Evolutionary conservation across 352 stramenopile species (phyloP), one percentile per base, ranked within the genome.

Genomic region (Blastocystis hominis): DNA sequence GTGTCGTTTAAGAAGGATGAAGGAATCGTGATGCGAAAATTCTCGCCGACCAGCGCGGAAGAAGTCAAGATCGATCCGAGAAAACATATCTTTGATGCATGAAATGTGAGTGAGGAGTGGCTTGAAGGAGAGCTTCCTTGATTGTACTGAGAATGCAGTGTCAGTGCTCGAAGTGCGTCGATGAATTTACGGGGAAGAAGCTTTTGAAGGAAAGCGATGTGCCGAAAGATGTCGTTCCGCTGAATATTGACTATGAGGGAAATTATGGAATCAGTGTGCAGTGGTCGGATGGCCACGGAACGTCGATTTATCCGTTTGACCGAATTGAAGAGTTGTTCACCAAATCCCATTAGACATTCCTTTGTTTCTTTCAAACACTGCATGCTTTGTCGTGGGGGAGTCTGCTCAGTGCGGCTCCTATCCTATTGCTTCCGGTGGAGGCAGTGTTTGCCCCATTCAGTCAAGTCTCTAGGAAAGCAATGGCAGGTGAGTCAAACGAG

Each of bases 111-210:
- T 70, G 62, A 30, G 24, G 24, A 30, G 24, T 30, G 24, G 24
- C 24, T 30, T 30, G 24, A 7, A 63, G 0, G 30, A 9, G 34
- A 44, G 13, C 15, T 44, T 80, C 72, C 72, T 84, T 84, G 2
- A 84, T 15, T 2, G 17, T n/a, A 84, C 24, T 84, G 72, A 50
- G 72, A 36, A 20, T 84, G 62, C n/a, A 55, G 53, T 87, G 77
- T 47, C 17, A 34, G 56, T 87, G 77, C 53, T 36, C 77, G 6
- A 87, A 87, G 50, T 87, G 77, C 46, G 77, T 87, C 17, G 77
- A 87, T 77, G 77, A 87, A 59, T 68, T 87, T 13, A 87, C 77
- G 4, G 77, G 77, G 64, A 87, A 87, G 62, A 87, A 76, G 66
- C 9, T 87, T 7, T 15, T 87, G 66, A 87, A 87, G 56, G 77